A percentile compares a stretch with the other conserved stretches of the same genome.
phyloP scores from a whole-genome alignment of 306 rosid species.

The Quercus aquifolioides region DNA sequence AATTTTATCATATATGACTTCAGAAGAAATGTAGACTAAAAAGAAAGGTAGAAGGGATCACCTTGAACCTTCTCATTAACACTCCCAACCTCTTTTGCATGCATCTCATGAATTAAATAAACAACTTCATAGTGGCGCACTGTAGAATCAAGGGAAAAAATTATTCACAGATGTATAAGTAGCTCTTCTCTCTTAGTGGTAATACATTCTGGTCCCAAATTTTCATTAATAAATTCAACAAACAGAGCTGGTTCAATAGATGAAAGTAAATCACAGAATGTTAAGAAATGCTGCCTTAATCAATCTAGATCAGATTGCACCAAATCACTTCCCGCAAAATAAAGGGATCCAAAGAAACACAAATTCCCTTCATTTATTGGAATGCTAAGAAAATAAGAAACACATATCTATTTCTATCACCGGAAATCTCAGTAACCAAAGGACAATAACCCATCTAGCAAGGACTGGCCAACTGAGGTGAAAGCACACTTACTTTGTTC shows the following conservation, averaged over 20 bases:
- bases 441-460: slow-evolving; percentile 1
- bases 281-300: not conserved
- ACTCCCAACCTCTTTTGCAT: slow-evolving; percentile 66
- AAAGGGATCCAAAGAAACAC: not conserved
- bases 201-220: not conserved
- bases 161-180: not conserved
- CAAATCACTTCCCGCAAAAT: not conserved
- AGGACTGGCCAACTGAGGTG: slow-evolving; percentile 9
- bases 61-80: slow-evolving; percentile 80
- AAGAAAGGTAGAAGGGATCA: slow-evolving; percentile 16
- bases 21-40: not conserved
- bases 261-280: not conserved
- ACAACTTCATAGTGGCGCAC: slow-evolving; percentile 94
- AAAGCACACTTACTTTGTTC: slow-evolving; percentile 57
- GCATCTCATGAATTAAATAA: slow-evolving; percentile 80
- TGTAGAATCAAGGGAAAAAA: slow-evolving; percentile 33
- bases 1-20: not conserved
- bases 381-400: not conserved
- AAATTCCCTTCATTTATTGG: not conserved
- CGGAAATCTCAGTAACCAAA: not conserved
- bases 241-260: not conserved
- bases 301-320: not conserved
- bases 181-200: not conserved
- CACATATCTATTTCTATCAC: not conserved
- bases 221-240: not conserved